These are phyloP conservation scores for Quercus engelmannii DNA, from an alignment of 306 rosid species.

Conservation along the genomic window DNA sequence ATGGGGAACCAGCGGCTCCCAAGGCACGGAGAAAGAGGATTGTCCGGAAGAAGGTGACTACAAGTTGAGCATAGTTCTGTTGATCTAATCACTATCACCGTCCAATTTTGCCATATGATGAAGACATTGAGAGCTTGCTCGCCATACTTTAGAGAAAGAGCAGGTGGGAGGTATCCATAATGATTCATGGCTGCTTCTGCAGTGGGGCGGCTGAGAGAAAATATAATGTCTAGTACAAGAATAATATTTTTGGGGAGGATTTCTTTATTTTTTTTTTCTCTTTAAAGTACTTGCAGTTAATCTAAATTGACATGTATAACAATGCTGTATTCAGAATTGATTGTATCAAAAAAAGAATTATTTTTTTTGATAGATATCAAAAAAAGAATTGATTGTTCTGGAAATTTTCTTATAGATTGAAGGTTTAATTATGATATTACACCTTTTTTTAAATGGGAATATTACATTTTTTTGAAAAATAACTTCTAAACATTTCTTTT, in stretches of 20 bases:
- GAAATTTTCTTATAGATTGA: neutral
- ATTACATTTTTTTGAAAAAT: neutral
- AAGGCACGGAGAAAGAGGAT: conserved; percentile 80
- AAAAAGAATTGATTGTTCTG: neutral
- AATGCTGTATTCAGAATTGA: too few relatives aligned
- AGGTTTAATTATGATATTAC: neutral
- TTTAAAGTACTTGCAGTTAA: conserved; percentile 12
- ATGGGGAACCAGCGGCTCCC: conserved; percentile 58
- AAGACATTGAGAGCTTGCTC: conserved; percentile 9
- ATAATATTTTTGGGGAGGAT: conserved; percentile 14
- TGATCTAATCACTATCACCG: neutral
- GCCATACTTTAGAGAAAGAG: neutral
- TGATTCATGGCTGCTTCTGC: conserved; percentile 17
- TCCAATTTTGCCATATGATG: conserved; percentile 51
- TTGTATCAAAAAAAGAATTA: neutral
- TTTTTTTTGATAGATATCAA: too few relatives aligned
- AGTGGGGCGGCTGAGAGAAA: conserved; percentile 11
- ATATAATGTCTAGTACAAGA: conserved; percentile 9
- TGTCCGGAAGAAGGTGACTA: conserved; percentile 80
- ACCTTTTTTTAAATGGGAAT: too few relatives aligned
- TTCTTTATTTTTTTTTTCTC: neutral
- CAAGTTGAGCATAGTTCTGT: conserved; percentile 49
- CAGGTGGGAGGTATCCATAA: conserved; percentile 10
- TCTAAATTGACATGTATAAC: neutral
- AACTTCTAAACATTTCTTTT: neutral